Evolutionary conservation across 345 rosid species (phyloP), one percentile per base, ranked within the genome.

Genomic region (Salix suchowensis): DNA sequence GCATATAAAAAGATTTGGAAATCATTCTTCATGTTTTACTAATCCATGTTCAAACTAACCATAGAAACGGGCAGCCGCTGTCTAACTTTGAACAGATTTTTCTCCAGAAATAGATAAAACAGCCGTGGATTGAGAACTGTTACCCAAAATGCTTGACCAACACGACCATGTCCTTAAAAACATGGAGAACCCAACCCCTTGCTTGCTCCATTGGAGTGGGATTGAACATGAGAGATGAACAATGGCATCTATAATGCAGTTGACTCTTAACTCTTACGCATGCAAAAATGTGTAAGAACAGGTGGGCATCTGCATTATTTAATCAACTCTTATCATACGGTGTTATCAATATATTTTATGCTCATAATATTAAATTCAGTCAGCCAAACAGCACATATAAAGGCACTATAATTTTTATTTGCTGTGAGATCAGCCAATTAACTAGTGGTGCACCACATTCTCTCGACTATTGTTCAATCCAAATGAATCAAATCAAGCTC

Each of bases 161-260:
- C 36, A 18, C 30, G 28, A 9, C 40, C 61, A n/a, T 26, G 30
- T 11, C 71, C 73, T n/a, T 2, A 34, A 75, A 75, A 75, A 52
- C 65, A 52, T 67, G 78, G 72, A 66, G 48, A 30, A 52, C 13
- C 44, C 44, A 40, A 40, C 46, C 26, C 73, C 58, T 4, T 62
- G 24, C 75, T 61, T 70, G 69, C 74, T 42, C 69, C 74, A 32
- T 21, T 21, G 34, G 40, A n/a, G 19, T 21, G 16, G 66, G 74
- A 40, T 70, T 44, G 55, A 50, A 50, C 6, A 14, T 50, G 55
- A 23, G 23, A 36, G n/a, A 23, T 42, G 18, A 50, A 3, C n/a
- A 37, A 23, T 21, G 21, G 16, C 64, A 50, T 40, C 71, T 6
- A 68, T 15, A 2, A 11, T 69, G 18, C 42, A 37, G 54, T 24